Evolutionary conservation across 306 rosid species (phyloP), one percentile per base, ranked within the genome.

Genomic region (Ochetophila trinervis): DNA sequence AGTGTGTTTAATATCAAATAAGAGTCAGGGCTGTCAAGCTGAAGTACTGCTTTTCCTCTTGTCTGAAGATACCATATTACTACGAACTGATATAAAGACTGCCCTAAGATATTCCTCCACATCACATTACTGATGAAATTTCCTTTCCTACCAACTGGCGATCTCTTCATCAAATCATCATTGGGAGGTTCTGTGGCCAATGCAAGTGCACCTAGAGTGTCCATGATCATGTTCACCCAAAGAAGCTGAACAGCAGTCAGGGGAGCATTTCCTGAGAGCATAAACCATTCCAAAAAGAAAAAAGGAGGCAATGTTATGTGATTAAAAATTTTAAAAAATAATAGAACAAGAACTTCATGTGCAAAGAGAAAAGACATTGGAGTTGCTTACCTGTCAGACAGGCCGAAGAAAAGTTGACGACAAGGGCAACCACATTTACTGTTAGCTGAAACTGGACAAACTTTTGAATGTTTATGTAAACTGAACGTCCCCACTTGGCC

Each of bases 201-300:
- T 52, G 97, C 99, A 81, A 93, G 97, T 35, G 99, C 99, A 78
- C 99, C 99, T 55, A 93, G 83, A 74, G 99, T 93, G 76, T 93
- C 99, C 99, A 90, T 93, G 76, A 93, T 93, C 98, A 93, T 93
- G 82, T 93, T 93, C 74, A 93, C 98, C 98, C 98, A 93, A 40
- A 93, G 88, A 71, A 93, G 97, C 79, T 93, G 98, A 76, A 89
- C 98, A 32, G 98, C 98, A n/a, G 98, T 83, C 60, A 93, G 97
- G 50, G 97, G 98, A 76, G 98, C 84, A 62, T 75, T 89, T 72
- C 98, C 98, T 93, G 72, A 61, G 50, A 70, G 57, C 36, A 72
- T 37, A 67, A 22, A 63, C 36, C n/a, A 69, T 48, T 53, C 57
- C 60, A 42, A 67, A 45, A 7, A 57, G 23, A 50, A 27, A 72